Evolutionary conservation across 345 rosid genomes (phyloP).

Genomic region (Nasturtium officinale): DNA sequence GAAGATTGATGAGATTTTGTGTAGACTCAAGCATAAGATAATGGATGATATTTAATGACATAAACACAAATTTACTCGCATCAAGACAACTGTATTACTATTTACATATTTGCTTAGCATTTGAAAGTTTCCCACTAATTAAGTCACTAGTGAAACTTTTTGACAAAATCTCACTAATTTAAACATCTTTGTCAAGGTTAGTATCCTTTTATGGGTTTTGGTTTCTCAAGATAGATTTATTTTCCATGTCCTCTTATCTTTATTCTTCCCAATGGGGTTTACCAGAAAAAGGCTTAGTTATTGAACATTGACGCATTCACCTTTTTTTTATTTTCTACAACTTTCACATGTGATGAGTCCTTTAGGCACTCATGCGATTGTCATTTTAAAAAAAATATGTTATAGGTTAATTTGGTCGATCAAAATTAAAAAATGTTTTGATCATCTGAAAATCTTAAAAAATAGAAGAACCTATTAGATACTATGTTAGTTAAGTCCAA

Average conservation of each 20-base stretch:
- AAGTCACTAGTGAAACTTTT: slow-evolving; percentile 33
- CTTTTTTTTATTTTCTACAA: neutral
- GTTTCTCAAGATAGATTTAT: neutral
- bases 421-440: neutral
- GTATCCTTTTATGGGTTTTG: neutral
- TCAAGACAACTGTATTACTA: slow-evolving; percentile 26
- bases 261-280: neutral
- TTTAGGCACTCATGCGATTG: slow-evolving; percentile 5
- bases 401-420: neutral
- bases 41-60: slow-evolving; percentile 35
- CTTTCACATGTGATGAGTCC: slow-evolving; percentile 1
- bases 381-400: neutral
- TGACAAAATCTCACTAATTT: slow-evolving; percentile 32
- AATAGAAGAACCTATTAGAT: neutral
- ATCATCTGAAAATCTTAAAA: neutral
- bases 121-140: slow-evolving; percentile 16
- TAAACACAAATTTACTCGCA: slow-evolving; percentile 22
- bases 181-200: slow-evolving; percentile 29
- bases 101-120: slow-evolving; percentile 8
- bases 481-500: neutral
- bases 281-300: neutral
- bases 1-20: slow-evolving; percentile 1
- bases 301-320: neutral
- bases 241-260: slow-evolving; percentile 10
- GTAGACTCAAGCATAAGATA: slow-evolving; percentile 15